These are phyloP conservation scores for Cercis canadensis DNA, from an alignment of 306 rosid genomes.

Conservation along the genomic window DNA sequence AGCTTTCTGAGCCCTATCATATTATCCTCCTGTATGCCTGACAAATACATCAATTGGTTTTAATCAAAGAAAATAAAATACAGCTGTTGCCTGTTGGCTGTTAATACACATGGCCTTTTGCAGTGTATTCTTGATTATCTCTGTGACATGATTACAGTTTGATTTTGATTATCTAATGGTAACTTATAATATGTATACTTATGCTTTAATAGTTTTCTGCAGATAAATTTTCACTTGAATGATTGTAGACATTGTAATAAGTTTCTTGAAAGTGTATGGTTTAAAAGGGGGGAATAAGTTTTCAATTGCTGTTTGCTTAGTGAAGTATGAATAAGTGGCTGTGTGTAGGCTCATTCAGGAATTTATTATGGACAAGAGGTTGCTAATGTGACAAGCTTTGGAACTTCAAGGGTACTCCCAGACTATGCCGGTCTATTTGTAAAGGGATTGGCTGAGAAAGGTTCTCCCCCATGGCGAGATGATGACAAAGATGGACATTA, in stretches of 20 bases:
- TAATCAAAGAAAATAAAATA: background rate
- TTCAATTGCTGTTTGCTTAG: constrained; percentile 41
- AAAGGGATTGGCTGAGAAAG: constrained; percentile 65
- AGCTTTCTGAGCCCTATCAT: background rate
- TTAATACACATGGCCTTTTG: background rate
- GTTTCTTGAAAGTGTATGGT: constrained; percentile 20
- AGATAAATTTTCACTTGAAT: constrained; percentile 26
- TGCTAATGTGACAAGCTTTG: constrained; percentile 59
- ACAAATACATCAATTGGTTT: background rate
- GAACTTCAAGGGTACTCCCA: constrained; percentile 46
- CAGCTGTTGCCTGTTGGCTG: background rate
- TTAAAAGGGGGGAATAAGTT: constrained; percentile 25
- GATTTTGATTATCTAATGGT: constrained; percentile 21
- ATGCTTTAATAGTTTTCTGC: constrained; percentile 13
- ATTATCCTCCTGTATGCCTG: background rate
- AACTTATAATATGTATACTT: background rate
- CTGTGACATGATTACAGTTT: background rate
- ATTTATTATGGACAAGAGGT: constrained; percentile 58
- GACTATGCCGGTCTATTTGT: constrained; percentile 52
- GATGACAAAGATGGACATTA: constrained; percentile 90
- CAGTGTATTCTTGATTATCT: background rate
- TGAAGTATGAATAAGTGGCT: constrained; percentile 55
- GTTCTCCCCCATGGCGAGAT: constrained; percentile 79
- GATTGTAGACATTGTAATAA: constrained; percentile 9
- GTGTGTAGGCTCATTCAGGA: constrained; percentile 62